Percentiles rank a stretch among this genome's conserved stretches.
These are phyloP conservation scores for Lactarius akahatsu DNA, from an alignment of 768 basidiomycete species.

Conservation along the genomic window DNA sequence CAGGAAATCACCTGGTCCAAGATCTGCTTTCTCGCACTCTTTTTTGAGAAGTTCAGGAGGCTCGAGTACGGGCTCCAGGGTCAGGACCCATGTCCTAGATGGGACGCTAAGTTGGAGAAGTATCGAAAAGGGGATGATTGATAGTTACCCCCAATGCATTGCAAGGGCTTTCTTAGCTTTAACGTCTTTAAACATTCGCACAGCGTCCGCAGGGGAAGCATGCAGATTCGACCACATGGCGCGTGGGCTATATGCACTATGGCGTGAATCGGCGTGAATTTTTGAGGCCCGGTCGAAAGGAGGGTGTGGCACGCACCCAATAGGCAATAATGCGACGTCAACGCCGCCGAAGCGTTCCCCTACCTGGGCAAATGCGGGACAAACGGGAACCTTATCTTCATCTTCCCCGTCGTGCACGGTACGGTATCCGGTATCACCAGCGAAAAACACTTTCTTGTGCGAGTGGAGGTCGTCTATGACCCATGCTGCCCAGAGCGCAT, in stretches of 20 bases:
- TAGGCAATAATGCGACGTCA: conserved; percentile 69
- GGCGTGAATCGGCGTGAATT: conserved; percentile 29
- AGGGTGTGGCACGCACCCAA: conserved; percentile 46
- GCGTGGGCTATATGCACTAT: conserved; percentile 61
- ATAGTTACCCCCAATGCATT: conserved; percentile 67
- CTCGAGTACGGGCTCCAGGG: conserved; percentile 55
- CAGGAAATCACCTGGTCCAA: conserved; percentile 55
- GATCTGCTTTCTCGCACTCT: conserved; percentile 50
- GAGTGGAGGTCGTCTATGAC: conserved; percentile 51
- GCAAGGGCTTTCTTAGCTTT: conserved; percentile 58
- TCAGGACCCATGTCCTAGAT: conserved; percentile 52
- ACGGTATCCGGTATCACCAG: conserved; percentile 67
- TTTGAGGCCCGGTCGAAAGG: not conserved
- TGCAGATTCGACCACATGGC: conserved; percentile 59
- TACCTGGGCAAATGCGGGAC: conserved; percentile 74
- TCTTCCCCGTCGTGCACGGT: conserved; percentile 46
- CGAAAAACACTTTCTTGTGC: conserved; percentile 59
- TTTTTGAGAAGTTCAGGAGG: conserved; percentile 54
- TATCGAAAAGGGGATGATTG: not conserved
- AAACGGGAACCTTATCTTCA: conserved; percentile 53
- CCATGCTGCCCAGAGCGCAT: conserved; percentile 68
- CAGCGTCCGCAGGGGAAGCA: conserved; percentile 65
- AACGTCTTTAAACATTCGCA: conserved; percentile 63
- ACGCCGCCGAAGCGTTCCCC: conserved; percentile 62
- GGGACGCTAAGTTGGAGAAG: not conserved